Evolutionary conservation across 177 flowering plant genomes (phyloP).

Genomic region (Vitis hybrid): DNA sequence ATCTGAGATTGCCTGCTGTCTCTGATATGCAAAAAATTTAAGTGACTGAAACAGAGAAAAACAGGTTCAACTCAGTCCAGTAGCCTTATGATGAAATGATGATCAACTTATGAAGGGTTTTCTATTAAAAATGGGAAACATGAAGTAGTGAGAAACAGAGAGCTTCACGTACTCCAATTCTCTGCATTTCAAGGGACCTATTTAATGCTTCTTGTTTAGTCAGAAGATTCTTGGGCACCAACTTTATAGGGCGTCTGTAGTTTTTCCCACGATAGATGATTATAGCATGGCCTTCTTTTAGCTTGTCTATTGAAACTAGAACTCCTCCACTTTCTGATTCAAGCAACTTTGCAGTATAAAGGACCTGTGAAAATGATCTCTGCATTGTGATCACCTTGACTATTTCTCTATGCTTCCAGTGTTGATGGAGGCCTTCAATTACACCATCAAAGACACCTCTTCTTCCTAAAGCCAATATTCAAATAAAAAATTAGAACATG

Average conservation of each 20-base stretch:
- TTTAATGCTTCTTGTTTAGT: conserved; percentile 65
- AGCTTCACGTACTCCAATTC: conserved; percentile 79
- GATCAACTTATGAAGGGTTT: neutral
- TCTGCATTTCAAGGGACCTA: conserved; percentile 80
- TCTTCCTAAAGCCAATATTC: conserved; percentile 52
- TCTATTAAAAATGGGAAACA: neutral
- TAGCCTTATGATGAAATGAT: neutral
- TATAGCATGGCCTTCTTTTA: conserved; percentile 81
- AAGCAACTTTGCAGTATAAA: conserved; percentile 59
- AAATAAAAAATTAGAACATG: neutral
- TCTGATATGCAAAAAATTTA: conserved; percentile 71
- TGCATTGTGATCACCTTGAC: conserved; percentile 87
- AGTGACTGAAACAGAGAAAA: conserved; percentile 51
- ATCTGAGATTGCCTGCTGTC: conserved; percentile 48
- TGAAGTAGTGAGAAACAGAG: neutral
- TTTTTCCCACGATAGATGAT: conserved; percentile 91
- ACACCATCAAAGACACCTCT: conserved; percentile 94
- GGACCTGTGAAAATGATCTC: conserved; percentile 41
- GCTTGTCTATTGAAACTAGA: conserved; percentile 65
- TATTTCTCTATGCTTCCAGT: conserved; percentile 97
- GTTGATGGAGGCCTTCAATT: conserved; percentile 82
- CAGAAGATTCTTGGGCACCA: conserved; percentile 46
- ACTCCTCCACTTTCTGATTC: conserved; percentile 84
- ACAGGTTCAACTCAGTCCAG: neutral
- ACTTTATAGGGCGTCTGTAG: conserved; percentile 62